Evolutionary conservation across 176 grass and related monocot species (phyloP), one percentile per base, ranked within the genome.

Genomic region (Hsuehochloa calcarea): DNA sequence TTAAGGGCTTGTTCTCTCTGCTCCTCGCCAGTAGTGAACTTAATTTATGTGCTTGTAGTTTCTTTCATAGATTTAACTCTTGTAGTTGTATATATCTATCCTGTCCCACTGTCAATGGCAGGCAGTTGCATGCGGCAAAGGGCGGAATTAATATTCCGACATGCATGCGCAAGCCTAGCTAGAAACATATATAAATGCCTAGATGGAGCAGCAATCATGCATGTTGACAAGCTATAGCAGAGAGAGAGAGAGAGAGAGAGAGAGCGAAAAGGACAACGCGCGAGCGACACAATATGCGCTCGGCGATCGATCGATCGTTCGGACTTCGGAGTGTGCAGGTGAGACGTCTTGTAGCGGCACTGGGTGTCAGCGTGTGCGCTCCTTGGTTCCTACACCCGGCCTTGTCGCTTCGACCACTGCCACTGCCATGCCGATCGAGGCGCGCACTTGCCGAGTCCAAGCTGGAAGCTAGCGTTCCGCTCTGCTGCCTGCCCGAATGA

Each of bases 131-230:
- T 45, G 68, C 55, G 14, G 81, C 55, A 62, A 10, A 60, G 39
- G 39, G 20, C 3, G 52, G 88, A 75, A n/a, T n/a, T n/a, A n/a
- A 89, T 76, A 89, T 85, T 52, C 88, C 43, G 52, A 8, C 76
- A 70, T 63, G 82, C 77, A 4, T 63, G 34, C 82, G 63, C 62
- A 75, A 70, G 63, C 77, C 82, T 68, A 61, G 59, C 46, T 49
- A 72, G 4, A 10, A 19, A 27, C 20, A 23, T 64, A 65, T 7
- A 38, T 23, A 22, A 10, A 17, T 61, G 41, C 35, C 44, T 77
- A 61, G 65, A 74, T 38, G 39, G 60, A 45, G 78, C 23, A 5
- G 10, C 41, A 14, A 20, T 50, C 29, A 49, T 77, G 26, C 59
- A 65, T 64, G 41, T 65, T 79, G 61, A 79, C 60, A 25, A 65